A percentile compares a stretch with the other conserved stretches of the same genome.
Evolutionary conservation across 129 eudicot species (phyloP).

Genomic region (Flaveria brownii): DNA sequence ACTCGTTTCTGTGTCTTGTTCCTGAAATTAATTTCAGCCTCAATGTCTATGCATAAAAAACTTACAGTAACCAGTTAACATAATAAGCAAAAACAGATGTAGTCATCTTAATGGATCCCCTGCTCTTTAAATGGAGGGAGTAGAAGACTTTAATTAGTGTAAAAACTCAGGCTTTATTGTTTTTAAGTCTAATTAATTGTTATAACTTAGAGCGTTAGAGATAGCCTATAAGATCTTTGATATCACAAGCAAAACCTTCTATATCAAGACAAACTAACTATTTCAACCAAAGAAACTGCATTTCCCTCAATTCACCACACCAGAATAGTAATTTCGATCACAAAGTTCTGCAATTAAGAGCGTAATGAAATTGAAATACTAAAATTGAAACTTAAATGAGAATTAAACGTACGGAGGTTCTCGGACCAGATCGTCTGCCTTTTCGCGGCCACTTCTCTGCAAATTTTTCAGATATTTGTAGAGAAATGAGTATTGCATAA

Average conservation of each 20-base stretch:
- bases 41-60: conserved; percentile 24
- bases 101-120: neutral
- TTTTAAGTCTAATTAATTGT: conserved; percentile 3
- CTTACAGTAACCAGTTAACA: neutral
- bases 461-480: neutral
- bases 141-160: neutral
- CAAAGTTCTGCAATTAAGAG: conserved; percentile 15
- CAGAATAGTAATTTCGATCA: conserved; percentile 18
- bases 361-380: neutral
- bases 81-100: neutral
- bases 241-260: too few relatives aligned
- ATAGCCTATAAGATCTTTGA: too few relatives aligned
- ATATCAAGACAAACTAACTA: neutral
- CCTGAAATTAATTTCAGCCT: conserved; percentile 43
- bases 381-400: neutral
- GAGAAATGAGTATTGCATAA: too few relatives aligned
- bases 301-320: conserved; percentile 17
- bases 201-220: neutral
- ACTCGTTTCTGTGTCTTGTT: conserved; percentile 95
- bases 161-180: neutral
- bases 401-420: conserved; percentile 74
- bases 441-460: conserved; percentile 70
- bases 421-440: conserved; percentile 59
- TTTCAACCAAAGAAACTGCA: conserved; percentile 1
- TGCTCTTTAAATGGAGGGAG: neutral